phyloP scores from a whole-genome alignment of 257 asterid species.

The Solanum sitiens region DNA sequence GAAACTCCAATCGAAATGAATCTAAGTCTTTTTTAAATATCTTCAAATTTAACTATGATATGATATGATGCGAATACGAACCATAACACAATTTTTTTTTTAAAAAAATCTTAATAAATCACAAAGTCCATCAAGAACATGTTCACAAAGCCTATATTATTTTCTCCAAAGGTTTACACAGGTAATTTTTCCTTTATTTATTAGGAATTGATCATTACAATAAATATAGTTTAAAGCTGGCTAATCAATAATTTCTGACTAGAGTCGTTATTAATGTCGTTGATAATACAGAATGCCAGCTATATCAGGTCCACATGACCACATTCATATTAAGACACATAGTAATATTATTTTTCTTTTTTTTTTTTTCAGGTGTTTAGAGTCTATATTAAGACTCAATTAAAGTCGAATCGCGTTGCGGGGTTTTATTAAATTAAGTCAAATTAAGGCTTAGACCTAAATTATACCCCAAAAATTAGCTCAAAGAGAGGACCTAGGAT shows the following conservation, averaged over 20 bases:
- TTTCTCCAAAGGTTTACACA: not conserved
- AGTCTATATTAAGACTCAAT: no score
- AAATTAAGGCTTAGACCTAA: no score
- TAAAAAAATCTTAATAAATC: no score
- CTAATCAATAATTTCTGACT: not conserved
- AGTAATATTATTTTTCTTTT: not conserved
- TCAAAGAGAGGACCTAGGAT: no score
- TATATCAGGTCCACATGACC: not conserved
- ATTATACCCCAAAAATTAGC: no score
- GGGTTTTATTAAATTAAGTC: no score
- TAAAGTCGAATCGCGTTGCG: no score
- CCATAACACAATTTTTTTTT: not conserved
- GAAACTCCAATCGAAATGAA: not conserved
- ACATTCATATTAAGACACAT: not conserved
- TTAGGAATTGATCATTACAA: not conserved
- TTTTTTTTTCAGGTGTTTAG: no score
- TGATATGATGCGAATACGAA: no score
- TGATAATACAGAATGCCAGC: not conserved
- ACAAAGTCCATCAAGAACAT: no score
- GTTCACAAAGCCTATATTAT: no score
- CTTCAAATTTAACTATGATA: not conserved
- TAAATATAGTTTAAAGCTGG: not conserved
- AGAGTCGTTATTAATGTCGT: not conserved
- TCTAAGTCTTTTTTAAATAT: not conserved
- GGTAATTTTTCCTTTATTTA: not conserved